Base-by-base conservation (phyloP, 352 stramenopile species). In the Thraustochytrium sp. region DNA sequence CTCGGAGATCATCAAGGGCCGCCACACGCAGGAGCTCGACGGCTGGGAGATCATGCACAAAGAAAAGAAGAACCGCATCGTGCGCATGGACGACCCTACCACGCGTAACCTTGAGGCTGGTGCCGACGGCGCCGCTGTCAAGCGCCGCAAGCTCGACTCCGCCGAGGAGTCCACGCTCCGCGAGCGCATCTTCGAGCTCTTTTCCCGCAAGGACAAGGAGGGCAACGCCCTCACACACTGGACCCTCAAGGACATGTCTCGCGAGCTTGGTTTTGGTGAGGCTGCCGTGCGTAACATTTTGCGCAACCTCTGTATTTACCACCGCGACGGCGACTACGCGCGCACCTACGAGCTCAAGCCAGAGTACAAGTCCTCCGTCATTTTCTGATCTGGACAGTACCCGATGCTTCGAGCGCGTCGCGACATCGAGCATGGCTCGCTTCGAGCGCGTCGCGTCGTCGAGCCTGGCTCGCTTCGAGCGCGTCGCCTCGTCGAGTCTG, bases 261-360 rank as follows among this genome's bases (percentile, higher is more conserved):
- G 34, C 9, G 68, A 80, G 53, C 26, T 72, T 23, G 53, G 68
- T n/a, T 46, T 72, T 23, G 40, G 68, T 8, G 68, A 80, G 0
- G 26, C 42, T 16, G n/a, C 31, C 8, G 31, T 80, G 48, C 48
- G 53, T 26, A 68, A 68, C 51, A n/a, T 80, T 4, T 4, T 80
- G 5, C 42, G 31, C 48, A 72, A 61, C 44, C 42, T 80, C 37
- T 77, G 65, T 80, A 80, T 65, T 72, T 80, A 63, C 53, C 68
- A 80, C 42, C 48, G 48, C 31, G 53, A 64, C 16, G 68, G 68
- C 48, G 68, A 80, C 34, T 46, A 63, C 42, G 68, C 68, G 3
- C 68, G 68, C 11, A 55, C 34, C 53, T 80, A 80, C 68, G 68
- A 80, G 53, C 68, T 80, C 48, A 80, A 80, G 53, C 44, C 44